These are phyloP conservation scores for Jackrogersella multiformis DNA, from an alignment of 495 filamentous ascomycete genomes.

Conservation along the genomic window DNA sequence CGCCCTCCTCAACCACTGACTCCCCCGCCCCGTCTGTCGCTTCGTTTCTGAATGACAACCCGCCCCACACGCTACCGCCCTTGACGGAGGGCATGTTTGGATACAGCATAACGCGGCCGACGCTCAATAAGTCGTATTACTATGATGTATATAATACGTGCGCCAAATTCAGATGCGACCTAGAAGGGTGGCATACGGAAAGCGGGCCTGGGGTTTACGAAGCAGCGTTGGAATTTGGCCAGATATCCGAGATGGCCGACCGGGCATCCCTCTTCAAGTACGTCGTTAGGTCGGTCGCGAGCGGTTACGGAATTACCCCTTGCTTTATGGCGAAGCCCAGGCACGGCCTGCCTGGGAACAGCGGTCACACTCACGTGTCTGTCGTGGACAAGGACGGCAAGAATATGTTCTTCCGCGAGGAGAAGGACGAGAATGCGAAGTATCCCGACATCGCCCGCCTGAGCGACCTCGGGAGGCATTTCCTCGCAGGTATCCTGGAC, in stretches of 20 bases:
- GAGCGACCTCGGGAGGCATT: slow-evolving; percentile 89
- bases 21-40: slow-evolving; percentile 68
- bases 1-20: slow-evolving; percentile 60
- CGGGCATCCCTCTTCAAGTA: slow-evolving; percentile 94
- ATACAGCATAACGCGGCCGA: slow-evolving; percentile 90
- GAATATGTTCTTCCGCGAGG: slow-evolving; percentile 82
- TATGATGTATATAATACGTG: slow-evolving; percentile 90
- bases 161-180: slow-evolving; percentile 78
- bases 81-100: slow-evolving; percentile 98
- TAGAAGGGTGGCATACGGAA: slow-evolving; percentile 98
- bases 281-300: slow-evolving; percentile 84
- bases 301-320: slow-evolving; percentile 88
- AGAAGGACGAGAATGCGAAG: slow-evolving; percentile 70
- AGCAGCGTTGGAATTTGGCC: slow-evolving; percentile 88
- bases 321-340: slow-evolving; percentile 99
- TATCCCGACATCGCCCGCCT: slow-evolving; percentile 81
- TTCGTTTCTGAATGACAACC: slow-evolving; percentile 75
- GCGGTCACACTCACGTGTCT: slow-evolving; percentile 94
- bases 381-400: slow-evolving; percentile 72
- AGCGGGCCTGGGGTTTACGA: slow-evolving; percentile 96
- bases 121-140: slow-evolving; percentile 94
- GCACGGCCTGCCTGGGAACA: slow-evolving; percentile 89
- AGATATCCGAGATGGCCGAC: slow-evolving; percentile 88
- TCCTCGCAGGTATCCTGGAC: slow-evolving; percentile 88
- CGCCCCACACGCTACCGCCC: slow-evolving; percentile 73